Percentiles rank a stretch among this genome's conserved stretches.
Conservation (phyloP, 2,329 filamentous ascomycete genomes). For the Xylaria sp. region DNA sequence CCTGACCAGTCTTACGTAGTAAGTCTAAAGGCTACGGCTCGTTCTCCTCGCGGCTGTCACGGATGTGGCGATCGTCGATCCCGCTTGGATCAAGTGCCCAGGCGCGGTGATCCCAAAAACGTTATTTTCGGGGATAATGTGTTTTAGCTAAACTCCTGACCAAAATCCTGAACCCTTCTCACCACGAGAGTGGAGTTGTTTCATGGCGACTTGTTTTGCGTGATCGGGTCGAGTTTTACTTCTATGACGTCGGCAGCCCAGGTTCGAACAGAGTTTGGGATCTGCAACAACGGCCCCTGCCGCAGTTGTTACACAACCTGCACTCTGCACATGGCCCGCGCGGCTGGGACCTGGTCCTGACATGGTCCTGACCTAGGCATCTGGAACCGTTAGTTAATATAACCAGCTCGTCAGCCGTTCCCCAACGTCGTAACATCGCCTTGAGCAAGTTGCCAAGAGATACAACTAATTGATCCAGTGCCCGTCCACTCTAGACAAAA, state of each 20-base stretch:
- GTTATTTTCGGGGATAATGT: slow-evolving; percentile 12
- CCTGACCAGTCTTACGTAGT: not conserved
- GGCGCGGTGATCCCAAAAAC: slow-evolving; percentile 20
- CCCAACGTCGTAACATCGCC: not conserved
- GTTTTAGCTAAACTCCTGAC: slow-evolving; percentile 29
- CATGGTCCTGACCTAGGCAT: slow-evolving; percentile 9
- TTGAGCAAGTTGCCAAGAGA: slow-evolving; percentile 21
- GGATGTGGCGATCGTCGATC: slow-evolving; percentile 26
- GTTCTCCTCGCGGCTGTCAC: not conserved
- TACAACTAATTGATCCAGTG: slow-evolving; percentile 13
- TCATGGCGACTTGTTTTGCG: slow-evolving; percentile 9
- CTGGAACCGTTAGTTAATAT: not conserved
- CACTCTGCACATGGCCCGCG: slow-evolving; percentile 26
- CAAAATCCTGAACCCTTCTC: not conserved
- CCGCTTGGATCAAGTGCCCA: slow-evolving; percentile 21
- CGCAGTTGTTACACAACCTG: slow-evolving; percentile 12
- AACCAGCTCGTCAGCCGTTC: slow-evolving; percentile 22
- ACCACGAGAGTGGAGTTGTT: slow-evolving; percentile 3
- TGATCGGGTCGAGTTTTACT: slow-evolving; percentile 9
- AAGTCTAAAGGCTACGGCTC: too few species aligned
- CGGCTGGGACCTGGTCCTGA: slow-evolving; percentile 16
- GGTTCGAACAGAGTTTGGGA: slow-evolving; percentile 11
- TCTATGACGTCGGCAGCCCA: slow-evolving; percentile 27
- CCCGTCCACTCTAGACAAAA: not conserved
- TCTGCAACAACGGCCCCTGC: slow-evolving; percentile 15